Evolutionary conservation across 75 land plant genomes (phyloP).

Genomic region (Isoetes taiwanensis): DNA sequence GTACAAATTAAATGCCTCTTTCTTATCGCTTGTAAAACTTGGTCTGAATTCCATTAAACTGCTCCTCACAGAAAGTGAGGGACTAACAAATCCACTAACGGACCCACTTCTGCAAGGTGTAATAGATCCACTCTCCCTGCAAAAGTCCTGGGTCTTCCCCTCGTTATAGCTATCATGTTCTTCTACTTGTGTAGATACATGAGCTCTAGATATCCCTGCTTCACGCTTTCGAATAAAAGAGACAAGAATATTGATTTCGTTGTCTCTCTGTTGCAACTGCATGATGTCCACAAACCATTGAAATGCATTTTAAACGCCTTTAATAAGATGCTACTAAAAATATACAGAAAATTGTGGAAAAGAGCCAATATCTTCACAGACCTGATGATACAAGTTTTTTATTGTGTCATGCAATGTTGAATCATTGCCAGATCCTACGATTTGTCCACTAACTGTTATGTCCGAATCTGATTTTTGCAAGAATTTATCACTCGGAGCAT

Average conservation of each 20-base stretch:
- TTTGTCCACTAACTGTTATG: background rate
- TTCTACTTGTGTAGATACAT: background rate
- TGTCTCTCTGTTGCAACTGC: slow-evolving; percentile 26
- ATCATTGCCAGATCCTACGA: background rate
- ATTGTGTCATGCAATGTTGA: slow-evolving; percentile 12
- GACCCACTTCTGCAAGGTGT: too few species aligned
- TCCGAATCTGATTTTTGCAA: background rate
- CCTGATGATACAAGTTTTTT: slow-evolving; percentile 13
- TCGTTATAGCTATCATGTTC: too few species aligned
- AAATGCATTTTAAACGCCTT: background rate
- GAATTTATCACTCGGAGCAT: background rate
- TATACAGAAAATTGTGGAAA: background rate
- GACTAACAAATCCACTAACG: too few species aligned
- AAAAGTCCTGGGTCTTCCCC: too few species aligned
- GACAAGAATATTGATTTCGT: slow-evolving; percentile 28
- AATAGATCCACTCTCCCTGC: too few species aligned
- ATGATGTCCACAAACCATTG: background rate
- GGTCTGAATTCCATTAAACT: too few species aligned
- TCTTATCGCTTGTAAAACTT: background rate
- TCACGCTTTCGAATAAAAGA: slow-evolving; percentile 28
- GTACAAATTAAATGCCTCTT: slow-evolving; percentile 1
- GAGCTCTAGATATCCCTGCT: background rate
- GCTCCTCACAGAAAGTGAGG: too few species aligned
- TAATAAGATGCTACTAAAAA: background rate
- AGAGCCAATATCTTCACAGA: too few species aligned